Base-by-base conservation (phyloP, 2,329 filamentous ascomycete genomes). In the Colletotrichum australisinense region DNA sequence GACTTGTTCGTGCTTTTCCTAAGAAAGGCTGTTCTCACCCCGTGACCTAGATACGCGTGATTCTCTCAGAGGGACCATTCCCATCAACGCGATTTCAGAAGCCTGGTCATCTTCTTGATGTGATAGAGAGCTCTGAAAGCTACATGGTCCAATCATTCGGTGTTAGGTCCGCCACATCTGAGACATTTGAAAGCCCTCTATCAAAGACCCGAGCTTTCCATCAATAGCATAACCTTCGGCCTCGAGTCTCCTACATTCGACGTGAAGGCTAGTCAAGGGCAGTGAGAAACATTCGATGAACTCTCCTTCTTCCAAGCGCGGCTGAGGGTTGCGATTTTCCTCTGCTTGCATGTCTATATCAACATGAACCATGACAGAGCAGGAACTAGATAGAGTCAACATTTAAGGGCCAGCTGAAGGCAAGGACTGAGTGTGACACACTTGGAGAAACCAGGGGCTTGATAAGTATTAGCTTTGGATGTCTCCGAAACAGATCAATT, bases 381-480 rank as follows among this genome's bases (percentile, higher is more conserved):
- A 55, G 4, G 52, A 55, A 12, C 32, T 35, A 35, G 32, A 5
- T 4, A 35, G 4, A 35, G 32, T 35, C 32, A 35, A 5, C 11
- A 5, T 35, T 12, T 12, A 3, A 35, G 12, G 32, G 32, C 32
- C 11, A 12, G 32, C 32, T 12, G 28, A 35, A 35, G 32, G 22
- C 24, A 24, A 5, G 4, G 22, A 26, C 12, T 24, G n/a, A 11
- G 24, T 5, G 52, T 14, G n/a, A 26, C 52, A 24, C 11, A 55
- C 52, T 55, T 55, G 24, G 52, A 55, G 22, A 55, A 55, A 11
- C 52, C 52, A 55, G 52, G 52, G 11, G 52, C 52, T 55, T 55
- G 4, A 0, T 0, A 11, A 9, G 1, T 26, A 2, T 55, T 55
- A 55, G 22, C 22, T 1, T 5, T 6, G 4, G 5, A 55, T 0